Base-by-base conservation (phyloP, 2,329 filamentous ascomycete species). In the Hypoxylon sp. region DNA sequence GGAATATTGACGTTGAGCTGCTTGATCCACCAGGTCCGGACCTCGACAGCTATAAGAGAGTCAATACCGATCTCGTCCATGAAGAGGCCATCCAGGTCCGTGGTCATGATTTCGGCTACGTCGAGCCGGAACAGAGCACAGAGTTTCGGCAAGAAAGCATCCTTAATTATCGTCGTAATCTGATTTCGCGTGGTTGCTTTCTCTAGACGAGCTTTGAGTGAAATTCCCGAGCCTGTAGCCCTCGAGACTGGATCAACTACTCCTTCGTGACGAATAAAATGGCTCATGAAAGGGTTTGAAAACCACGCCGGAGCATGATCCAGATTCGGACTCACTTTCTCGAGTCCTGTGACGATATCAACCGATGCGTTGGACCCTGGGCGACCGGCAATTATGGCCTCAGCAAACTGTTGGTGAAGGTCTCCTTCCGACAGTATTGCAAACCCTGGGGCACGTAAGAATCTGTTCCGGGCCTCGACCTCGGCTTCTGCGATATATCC, bases 401-500 rank as follows among this genome's bases (percentile, higher is more conserved):
- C 41, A 5, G 41, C 41, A 15, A 45, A 45, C 27, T 35, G 29
- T 16, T 45, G 41, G 15, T 34, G 41, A 31, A 34, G 35, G 31
- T 45, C 41, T 23, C 41, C 27, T n/a, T 45, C 41, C n/a, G 41
- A 45, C 16, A 45, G 35, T 31, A 31, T 38, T 11, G 35, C 32
- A 17, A 36, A 47, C 17, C 43, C 43, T 26, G 38, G 35, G 34
- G 32, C 38, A 31, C 32, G 27, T n/a, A 47, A 35, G 26, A 26
- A 35, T 26, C 38, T 35, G 27, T 32, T 47, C 8, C 16, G 32
- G 11, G 43, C 43, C 34, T 47, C 35, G 26, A 34, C 30, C 25
- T 13, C 15, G 20, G 43, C 38, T 25, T 31, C 7, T 4, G 13
- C 29, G 31, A 45, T 35, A 29, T 64, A 68, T 2, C 66, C 66